Conservation (phyloP, 2,329 filamentous ascomycete species). For the Salinomyces thailandicus region DNA sequence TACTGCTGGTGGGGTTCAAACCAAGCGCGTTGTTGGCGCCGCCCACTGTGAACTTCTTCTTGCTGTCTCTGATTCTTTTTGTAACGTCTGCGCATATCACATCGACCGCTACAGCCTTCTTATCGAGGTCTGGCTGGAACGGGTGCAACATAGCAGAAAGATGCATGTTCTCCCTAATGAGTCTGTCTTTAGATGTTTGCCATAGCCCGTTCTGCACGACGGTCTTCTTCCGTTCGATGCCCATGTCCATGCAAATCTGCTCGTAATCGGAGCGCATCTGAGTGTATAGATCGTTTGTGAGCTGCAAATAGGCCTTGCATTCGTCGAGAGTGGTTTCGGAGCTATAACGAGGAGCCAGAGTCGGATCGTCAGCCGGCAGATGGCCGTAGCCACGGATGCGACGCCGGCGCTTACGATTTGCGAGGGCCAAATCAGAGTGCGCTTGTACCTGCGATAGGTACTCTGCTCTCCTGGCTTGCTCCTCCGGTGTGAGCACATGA, state of each 20-base stretch:
- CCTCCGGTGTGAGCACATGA: slow-evolving; percentile 8
- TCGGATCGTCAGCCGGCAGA: slow-evolving; percentile 55
- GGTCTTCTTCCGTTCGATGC: slow-evolving; percentile 61
- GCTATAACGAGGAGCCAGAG: slow-evolving; percentile 58
- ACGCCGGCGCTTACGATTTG: slow-evolving; percentile 54
- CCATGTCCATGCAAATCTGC: slow-evolving; percentile 55
- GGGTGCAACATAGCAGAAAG: slow-evolving; percentile 50
- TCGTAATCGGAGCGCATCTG: slow-evolving; percentile 57
- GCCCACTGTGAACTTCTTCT: slow-evolving; percentile 57
- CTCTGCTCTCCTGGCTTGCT: slow-evolving; percentile 14
- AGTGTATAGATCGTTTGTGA: slow-evolving; percentile 55
- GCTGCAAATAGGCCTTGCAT: slow-evolving; percentile 56
- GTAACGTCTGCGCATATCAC: slow-evolving; percentile 73
- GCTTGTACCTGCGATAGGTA: slow-evolving; percentile 25
- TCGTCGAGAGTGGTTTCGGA: slow-evolving; percentile 77
- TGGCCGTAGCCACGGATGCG: slow-evolving; percentile 59
- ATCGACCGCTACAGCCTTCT: slow-evolving; percentile 61
- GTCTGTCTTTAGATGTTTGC: slow-evolving; percentile 57
- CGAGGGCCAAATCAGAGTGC: slow-evolving; percentile 50
- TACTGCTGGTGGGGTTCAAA: slow-evolving; percentile 57
- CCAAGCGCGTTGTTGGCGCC: slow-evolving; percentile 64
- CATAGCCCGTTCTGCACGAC: slow-evolving; percentile 61
- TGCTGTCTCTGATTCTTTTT: slow-evolving; percentile 60
- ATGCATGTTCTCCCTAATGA: slow-evolving; percentile 55
- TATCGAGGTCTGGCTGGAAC: slow-evolving; percentile 47